A percentile compares a stretch with the other conserved stretches of the same genome.
Conservation (phyloP, 2,329 filamentous ascomycete genomes). For the Fusarium proliferatum region DNA sequence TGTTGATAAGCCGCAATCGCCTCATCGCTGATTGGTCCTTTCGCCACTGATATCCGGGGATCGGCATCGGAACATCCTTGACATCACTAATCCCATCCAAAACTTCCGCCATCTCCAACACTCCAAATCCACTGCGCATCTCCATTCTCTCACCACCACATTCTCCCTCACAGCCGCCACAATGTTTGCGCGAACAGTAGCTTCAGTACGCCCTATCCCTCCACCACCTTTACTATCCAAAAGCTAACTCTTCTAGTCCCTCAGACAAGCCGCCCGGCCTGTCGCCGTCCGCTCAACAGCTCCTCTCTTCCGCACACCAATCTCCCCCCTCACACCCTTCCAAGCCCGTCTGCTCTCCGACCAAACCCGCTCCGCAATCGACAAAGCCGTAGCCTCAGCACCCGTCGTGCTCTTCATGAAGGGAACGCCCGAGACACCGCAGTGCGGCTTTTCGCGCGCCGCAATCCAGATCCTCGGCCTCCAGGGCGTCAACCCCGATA, state of each 20-base stretch:
- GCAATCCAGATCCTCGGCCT: conserved; percentile 94
- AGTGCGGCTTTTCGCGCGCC: conserved; percentile 96
- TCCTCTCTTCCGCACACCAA: conserved; percentile 41
- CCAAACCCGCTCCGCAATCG: conserved; percentile 84
- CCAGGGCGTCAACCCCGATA: conserved; percentile 93
- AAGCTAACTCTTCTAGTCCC: conserved; percentile 44
- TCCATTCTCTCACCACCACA: conserved; percentile 18
- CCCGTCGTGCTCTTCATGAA: conserved; percentile 99
- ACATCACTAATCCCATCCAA: conserved; percentile 42
- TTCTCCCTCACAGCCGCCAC: conserved; percentile 24
- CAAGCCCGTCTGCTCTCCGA: conserved; percentile 80
- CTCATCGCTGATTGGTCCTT: conserved; percentile 34
- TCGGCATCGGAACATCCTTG: conserved; percentile 40
- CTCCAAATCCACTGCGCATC: conserved; percentile 5
- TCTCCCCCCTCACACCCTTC: conserved; percentile 46
- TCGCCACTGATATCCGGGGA: conserved; percentile 33
- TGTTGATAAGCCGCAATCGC: conserved; percentile 27
- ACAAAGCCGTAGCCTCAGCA: conserved; percentile 86
- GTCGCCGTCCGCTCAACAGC: conserved; percentile 43
- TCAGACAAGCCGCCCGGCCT: conserved; percentile 53
- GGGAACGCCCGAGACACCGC: conserved; percentile 93
- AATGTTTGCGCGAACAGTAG: conserved; percentile 46
- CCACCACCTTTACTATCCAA: neutral
- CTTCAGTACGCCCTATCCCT: conserved; percentile 27
- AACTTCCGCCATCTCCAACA: conserved; percentile 29